These are phyloP conservation scores for Asclepias syriaca DNA, from an alignment of 257 asterid species.

Conservation along the genomic window DNA sequence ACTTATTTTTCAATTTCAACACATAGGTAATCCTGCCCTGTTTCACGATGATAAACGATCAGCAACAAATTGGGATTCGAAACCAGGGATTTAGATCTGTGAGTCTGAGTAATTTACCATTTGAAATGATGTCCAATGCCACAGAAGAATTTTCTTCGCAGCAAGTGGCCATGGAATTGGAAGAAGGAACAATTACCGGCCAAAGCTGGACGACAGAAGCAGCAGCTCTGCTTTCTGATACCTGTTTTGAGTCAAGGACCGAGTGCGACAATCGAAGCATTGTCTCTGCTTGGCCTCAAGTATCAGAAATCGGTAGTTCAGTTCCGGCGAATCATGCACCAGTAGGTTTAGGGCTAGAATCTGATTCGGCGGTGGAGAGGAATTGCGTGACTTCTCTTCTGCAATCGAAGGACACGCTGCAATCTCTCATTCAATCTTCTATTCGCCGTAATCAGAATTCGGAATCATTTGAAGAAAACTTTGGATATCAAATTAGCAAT, in stretches of 20 bases:
- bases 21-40: not conserved
- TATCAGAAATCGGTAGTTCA: not conserved
- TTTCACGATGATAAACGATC: not conserved
- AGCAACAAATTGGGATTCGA: not conserved
- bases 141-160: not conserved
- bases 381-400: not conserved
- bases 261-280: not conserved
- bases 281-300: not conserved
- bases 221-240: not conserved
- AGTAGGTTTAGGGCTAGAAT: not conserved
- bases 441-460: constrained; percentile 10
- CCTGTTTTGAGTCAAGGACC: not conserved
- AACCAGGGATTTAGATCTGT: not conserved
- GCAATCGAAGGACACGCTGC: constrained; percentile 29
- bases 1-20: not conserved
- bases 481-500: not conserved
- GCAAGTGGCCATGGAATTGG: not conserved
- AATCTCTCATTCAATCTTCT: constrained; percentile 41
- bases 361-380: constrained; percentile 5
- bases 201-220: not conserved
- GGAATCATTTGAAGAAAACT: not conserved
- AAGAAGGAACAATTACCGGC: not conserved
- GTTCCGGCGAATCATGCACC: not conserved
- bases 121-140: not conserved
- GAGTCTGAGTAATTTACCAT: not conserved